phyloP scores from a whole-genome alignment of 2,329 filamentous ascomycete species.

The Teratosphaeria zuluensis region DNA sequence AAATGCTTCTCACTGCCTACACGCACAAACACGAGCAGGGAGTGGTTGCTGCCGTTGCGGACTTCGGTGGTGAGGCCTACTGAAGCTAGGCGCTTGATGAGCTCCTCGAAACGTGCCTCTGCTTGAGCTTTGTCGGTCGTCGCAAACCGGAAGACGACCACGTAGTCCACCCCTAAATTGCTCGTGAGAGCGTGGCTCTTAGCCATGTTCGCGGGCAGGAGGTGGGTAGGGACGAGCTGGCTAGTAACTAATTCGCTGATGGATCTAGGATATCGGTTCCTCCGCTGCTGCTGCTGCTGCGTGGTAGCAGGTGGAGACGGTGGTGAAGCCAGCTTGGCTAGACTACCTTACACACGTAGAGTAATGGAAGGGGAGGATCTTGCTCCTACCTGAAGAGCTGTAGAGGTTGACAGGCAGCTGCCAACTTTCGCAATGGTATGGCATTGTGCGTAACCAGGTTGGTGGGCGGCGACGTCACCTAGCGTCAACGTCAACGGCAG shows the following conservation, averaged over 20 bases:
- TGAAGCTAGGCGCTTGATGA: constrained; percentile 63
- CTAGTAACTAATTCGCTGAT: constrained; percentile 22
- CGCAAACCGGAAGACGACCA: constrained; percentile 68
- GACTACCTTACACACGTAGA: neutral
- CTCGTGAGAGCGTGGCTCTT: constrained; percentile 29
- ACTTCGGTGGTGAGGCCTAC: constrained; percentile 86
- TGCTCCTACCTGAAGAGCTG: neutral
- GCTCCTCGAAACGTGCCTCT: constrained; percentile 64
- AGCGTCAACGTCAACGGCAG: neutral
- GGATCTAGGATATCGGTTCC: constrained; percentile 3
- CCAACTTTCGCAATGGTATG: neutral
- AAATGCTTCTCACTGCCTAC: constrained; percentile 68
- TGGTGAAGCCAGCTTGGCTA: neutral
- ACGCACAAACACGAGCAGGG: constrained; percentile 74
- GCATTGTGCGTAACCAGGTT: neutral
- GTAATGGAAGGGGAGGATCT: neutral
- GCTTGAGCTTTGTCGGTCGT: constrained; percentile 59
- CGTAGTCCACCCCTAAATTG: constrained; percentile 75
- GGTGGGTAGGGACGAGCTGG: constrained; percentile 14
- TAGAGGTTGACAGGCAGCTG: neutral
- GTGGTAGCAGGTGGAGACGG: neutral
- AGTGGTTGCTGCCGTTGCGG: constrained; percentile 63
- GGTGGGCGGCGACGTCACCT: neutral
- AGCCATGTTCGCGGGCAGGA: constrained; percentile 21
- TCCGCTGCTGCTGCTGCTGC: neutral